Conservation (phyloP, 1,284 basidiomycete species). For the Pseudozyma sp. region DNA sequence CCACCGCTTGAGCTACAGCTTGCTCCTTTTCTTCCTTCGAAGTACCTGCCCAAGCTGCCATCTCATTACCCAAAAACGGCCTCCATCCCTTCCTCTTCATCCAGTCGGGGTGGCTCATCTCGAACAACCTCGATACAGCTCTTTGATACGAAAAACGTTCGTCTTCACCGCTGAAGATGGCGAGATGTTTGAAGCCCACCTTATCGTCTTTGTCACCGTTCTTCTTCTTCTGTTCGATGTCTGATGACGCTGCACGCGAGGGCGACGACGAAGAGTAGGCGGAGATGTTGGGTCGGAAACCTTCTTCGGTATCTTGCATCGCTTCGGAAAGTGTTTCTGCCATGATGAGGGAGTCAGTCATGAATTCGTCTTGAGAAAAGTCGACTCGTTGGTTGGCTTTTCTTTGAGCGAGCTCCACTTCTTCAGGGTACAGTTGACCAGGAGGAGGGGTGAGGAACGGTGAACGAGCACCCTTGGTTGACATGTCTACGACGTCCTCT, state of each 20-base stretch:
- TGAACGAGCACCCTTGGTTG: conserved; percentile 37
- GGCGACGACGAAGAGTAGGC: conserved; percentile 71
- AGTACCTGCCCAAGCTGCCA: conserved; percentile 45
- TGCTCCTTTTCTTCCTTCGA: conserved; percentile 24
- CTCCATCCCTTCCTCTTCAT: conserved; percentile 48
- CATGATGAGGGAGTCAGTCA: conserved; percentile 73
- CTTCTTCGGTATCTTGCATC: conserved; percentile 71
- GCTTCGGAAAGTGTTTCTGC: conserved; percentile 76
- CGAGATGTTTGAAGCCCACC: conserved; percentile 72
- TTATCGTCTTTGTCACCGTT: conserved; percentile 40
- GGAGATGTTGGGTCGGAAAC: conserved; percentile 76
- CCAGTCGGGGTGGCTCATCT: conserved; percentile 72
- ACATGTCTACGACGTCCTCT: conserved; percentile 54
- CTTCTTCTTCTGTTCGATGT: conserved; percentile 14
- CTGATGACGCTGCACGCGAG: background rate
- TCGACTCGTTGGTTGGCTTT: conserved; percentile 28
- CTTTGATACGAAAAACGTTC: conserved; percentile 79
- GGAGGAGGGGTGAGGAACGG: conserved; percentile 42
- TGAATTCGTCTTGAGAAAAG: conserved; percentile 41
- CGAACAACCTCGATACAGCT: conserved; percentile 76
- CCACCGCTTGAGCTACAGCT: conserved; percentile 10
- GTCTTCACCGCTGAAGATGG: conserved; percentile 78
- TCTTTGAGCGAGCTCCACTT: conserved; percentile 18
- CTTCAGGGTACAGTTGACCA: conserved; percentile 42
- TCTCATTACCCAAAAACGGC: conserved; percentile 48